Percentiles rank a stretch among this genome's conserved stretches.
Conservation (phyloP, 225 moss, liverwort and hornwort genomes). For the Asterella californica region DNA sequence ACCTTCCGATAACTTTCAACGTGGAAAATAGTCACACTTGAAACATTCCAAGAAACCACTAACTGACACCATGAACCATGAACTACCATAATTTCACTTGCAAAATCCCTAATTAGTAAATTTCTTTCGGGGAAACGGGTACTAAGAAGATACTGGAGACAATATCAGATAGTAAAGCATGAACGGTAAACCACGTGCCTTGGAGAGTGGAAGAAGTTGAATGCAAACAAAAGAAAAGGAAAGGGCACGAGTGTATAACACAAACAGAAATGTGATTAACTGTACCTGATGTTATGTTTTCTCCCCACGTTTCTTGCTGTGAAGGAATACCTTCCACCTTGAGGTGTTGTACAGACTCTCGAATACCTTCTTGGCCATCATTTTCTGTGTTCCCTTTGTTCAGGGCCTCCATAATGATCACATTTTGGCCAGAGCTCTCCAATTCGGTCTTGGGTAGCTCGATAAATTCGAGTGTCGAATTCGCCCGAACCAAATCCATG, state of each 20-base stretch:
- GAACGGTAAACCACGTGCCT: background rate
- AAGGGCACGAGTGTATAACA: background rate
- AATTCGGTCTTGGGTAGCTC: conserved; percentile 18
- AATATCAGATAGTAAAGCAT: background rate
- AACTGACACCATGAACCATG: too few species aligned
- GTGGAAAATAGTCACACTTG: too few species aligned
- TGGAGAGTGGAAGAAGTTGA: background rate
- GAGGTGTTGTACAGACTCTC: background rate
- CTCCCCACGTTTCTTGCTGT: background rate
- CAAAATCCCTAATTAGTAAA: background rate
- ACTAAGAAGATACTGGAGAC: background rate
- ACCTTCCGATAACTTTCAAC: too few species aligned
- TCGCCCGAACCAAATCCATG: conserved; percentile 19
- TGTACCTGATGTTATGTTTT: conserved; percentile 3
- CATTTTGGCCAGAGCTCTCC: conserved; percentile 10
- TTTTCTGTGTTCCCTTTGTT: background rate
- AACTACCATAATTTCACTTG: too few species aligned
- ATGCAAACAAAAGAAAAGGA: background rate
- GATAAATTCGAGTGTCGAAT: conserved; percentile 25
- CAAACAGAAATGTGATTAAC: background rate
- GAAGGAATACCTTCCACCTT: conserved; percentile 9
- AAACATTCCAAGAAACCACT: too few species aligned
- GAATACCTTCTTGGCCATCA: background rate
- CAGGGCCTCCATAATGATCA: conserved; percentile 10
- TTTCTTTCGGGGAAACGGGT: background rate